These are phyloP conservation scores for Pseudopyrenochaeta lycopersici DNA, from an alignment of 2,329 filamentous ascomycete species.

Conservation along the genomic window DNA sequence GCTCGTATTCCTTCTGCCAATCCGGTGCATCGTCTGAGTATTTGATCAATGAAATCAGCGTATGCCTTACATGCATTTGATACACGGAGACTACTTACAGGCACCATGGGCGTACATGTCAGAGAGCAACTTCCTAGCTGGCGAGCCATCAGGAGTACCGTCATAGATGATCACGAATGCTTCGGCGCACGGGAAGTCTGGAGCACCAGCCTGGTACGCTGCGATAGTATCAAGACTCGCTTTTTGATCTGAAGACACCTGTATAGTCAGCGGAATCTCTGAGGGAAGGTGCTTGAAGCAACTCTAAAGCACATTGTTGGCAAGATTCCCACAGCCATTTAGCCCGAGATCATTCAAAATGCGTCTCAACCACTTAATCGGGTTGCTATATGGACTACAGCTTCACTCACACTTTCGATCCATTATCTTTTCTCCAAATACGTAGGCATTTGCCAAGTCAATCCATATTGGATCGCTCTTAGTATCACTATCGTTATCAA, in stretches of 20 bases:
- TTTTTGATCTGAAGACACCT: too few relatives aligned
- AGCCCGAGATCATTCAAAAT: neutral
- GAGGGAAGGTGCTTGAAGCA: too few relatives aligned
- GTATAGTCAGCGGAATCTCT: too few relatives aligned
- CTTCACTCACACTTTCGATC: conserved; percentile 7
- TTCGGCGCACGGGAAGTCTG: too few relatives aligned
- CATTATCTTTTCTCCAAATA: conserved; percentile 12
- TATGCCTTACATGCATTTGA: neutral
- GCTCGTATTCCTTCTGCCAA: neutral
- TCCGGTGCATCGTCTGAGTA: neutral
- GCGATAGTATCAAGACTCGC: too few relatives aligned
- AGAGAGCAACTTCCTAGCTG: neutral
- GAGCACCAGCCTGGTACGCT: too few relatives aligned
- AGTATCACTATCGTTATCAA: neutral
- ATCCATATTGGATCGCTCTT: neutral
- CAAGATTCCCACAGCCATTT: neutral
- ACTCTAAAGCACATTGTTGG: too few relatives aligned
- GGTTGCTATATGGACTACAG: neutral
- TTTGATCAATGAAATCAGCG: too few relatives aligned
- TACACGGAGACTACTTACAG: neutral
- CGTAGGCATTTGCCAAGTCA: conserved; percentile 2
- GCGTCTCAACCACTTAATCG: neutral
- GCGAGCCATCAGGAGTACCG: neutral
- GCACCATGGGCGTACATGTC: neutral
- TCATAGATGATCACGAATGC: neutral